phyloP scores from a whole-genome alignment of 2,329 filamentous ascomycete species.

The Periconia sp. region DNA sequence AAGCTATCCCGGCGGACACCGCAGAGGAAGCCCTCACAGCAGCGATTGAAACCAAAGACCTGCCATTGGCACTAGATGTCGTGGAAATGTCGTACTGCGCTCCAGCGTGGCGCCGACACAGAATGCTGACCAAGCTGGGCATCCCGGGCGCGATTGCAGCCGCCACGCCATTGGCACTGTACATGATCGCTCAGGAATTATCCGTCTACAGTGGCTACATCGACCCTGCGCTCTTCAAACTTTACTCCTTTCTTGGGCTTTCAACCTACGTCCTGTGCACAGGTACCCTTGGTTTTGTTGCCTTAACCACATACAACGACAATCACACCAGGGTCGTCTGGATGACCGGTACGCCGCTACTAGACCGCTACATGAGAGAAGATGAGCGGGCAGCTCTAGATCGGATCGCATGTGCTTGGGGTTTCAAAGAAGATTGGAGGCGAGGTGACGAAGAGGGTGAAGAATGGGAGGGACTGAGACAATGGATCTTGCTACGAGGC shows the following conservation, averaged over 20 bases:
- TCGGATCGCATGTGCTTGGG: slow-evolving; percentile 85
- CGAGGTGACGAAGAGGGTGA: slow-evolving; percentile 89
- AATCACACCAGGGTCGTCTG: slow-evolving; percentile 95
- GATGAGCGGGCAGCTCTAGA: slow-evolving; percentile 90
- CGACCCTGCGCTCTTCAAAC: slow-evolving; percentile 75
- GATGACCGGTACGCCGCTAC: slow-evolving; percentile 79
- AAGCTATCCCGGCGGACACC: slow-evolving; percentile 73
- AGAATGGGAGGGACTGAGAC: slow-evolving; percentile 85
- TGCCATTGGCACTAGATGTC: slow-evolving; percentile 78
- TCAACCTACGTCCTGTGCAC: slow-evolving; percentile 84
- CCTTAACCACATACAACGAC: slow-evolving; percentile 86
- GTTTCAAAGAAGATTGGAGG: slow-evolving; percentile 80
- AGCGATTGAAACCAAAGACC: slow-evolving; percentile 79
- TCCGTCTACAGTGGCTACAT: slow-evolving; percentile 75
- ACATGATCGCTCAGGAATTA: slow-evolving; percentile 72
- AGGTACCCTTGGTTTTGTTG: slow-evolving; percentile 80
- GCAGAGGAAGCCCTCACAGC: slow-evolving; percentile 77
- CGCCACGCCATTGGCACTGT: slow-evolving; percentile 70
- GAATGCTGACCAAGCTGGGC: slow-evolving; percentile 68
- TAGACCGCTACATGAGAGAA: slow-evolving; percentile 84
- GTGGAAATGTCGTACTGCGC: slow-evolving; percentile 73
- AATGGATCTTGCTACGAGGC: slow-evolving; percentile 80
- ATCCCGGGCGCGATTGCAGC: slow-evolving; percentile 64
- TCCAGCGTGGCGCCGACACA: slow-evolving; percentile 70
- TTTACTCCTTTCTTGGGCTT: slow-evolving; percentile 79